phyloP scores from a whole-genome alignment of 805 yeast species.

The Torulaspora indica region DNA sequence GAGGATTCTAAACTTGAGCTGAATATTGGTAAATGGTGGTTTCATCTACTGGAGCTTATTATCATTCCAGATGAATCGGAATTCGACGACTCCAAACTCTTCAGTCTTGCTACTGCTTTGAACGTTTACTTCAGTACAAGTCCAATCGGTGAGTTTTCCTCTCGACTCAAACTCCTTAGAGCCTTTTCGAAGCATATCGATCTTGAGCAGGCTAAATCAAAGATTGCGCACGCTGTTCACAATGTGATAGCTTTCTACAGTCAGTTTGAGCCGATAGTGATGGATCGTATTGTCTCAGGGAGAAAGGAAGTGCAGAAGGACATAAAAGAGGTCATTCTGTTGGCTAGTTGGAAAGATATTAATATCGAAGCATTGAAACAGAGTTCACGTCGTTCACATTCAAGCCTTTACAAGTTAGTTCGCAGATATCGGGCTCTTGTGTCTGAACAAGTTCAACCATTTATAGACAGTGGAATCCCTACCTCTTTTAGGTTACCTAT shows the following conservation, averaged over 20 bases:
- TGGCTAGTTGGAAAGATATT: constrained; percentile 97
- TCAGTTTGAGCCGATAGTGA: constrained; percentile 56
- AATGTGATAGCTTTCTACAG: constrained; percentile 54
- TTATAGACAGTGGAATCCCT: constrained; percentile 55
- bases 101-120: constrained; percentile 50
- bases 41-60: constrained; percentile 78
- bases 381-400: constrained; percentile 87
- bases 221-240: constrained; percentile 27
- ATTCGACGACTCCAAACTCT: constrained; percentile 27
- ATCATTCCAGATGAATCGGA: constrained; percentile 44
- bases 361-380: constrained; percentile 90
- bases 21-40: constrained; percentile 82
- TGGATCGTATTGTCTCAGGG: constrained; percentile 41
- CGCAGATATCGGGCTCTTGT: constrained; percentile 71
- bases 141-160: constrained; percentile 65
- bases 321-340: constrained; percentile 72
- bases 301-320: constrained; percentile 67
- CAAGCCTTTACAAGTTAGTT: constrained; percentile 73
- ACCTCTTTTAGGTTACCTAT: constrained; percentile 14
- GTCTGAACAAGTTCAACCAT: constrained; percentile 44
- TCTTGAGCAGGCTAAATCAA: constrained; percentile 28
- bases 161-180: constrained; percentile 54
- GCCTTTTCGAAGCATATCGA: constrained; percentile 59
- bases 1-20: constrained; percentile 51
- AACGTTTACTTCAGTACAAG: constrained; percentile 73